Base-by-base conservation (phyloP, 176 grass and related monocot species). In the Carex scoparia region DNA sequence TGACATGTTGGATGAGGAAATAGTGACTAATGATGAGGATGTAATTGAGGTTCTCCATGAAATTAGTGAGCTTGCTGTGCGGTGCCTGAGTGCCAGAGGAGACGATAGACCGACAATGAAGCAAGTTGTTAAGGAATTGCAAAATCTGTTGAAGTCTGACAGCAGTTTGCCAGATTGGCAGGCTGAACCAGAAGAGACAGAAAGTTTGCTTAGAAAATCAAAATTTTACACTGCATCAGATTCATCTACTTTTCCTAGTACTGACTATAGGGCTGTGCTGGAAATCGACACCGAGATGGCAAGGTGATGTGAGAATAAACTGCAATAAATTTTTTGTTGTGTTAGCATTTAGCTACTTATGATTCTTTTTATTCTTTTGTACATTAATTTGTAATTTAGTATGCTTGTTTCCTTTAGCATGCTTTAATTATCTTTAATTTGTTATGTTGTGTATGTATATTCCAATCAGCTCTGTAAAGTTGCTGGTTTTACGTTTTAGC, bases 1-100 rank as follows among this genome's bases (percentile, higher is more conserved):
- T 1, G 81, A 88, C 13, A 40, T 84, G 49, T 65, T 84, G 73
- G 86, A 88, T 14, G 61, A 35, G 51, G 86, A 88, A 78, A 77
- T 84, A 63, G 60, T 69, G 23, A 64, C 23, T 8, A 46, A 28
- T 9, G 37, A 82, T 11, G 54, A 62, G 53, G 54, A 23, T 14
- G 13, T 13, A 5, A 44, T 67, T 33, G 27, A 13, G 16, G 3
- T 66, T 16, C 58, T 88, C 51, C 32, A 75, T 40, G 51, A 77
- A 77, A 54, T 77, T 77, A 54, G 46, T 13, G 38, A 77, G 18
- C 72, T 77, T 0, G 72, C 72, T 11, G 46, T 77, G 49, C 7
- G n/a, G 18, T 82, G 79, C 31, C 37, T 60, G 46, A 30, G 49
- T 0, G 1, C 23, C 12, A 53, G 72, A 77, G 40, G 72, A 77